Conservation (phyloP, 2,329 filamentous ascomycete species). For the Alternaria sp. region DNA sequence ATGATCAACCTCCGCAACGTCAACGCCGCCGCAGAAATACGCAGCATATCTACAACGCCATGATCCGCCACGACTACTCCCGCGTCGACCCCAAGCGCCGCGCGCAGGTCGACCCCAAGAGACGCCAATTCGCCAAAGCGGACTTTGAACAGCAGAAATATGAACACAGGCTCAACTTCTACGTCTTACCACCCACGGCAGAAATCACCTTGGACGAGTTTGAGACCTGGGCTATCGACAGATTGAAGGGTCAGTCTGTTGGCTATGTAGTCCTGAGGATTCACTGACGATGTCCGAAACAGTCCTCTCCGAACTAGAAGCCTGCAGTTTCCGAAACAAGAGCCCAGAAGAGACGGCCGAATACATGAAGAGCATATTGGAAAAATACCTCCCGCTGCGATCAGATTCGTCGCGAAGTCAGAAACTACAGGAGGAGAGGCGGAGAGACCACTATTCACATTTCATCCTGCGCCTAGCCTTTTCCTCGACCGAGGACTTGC, state of each 20-base stretch:
- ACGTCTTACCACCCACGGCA: constrained; percentile 83
- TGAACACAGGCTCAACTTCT: constrained; percentile 89
- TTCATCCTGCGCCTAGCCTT: constrained; percentile 96
- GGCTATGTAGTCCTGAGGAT: accelerated
- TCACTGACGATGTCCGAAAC: constrained; percentile 17
- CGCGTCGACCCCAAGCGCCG: constrained; percentile 75
- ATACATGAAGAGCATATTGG: constrained; percentile 85
- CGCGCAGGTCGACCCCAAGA: constrained; percentile 78
- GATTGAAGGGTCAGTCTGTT: constrained; percentile 70
- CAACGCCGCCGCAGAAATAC: constrained; percentile 14
- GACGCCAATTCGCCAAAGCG: constrained; percentile 84
- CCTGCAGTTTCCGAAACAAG: constrained; percentile 94
- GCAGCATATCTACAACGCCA: constrained; percentile 20
- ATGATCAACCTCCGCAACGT: constrained; percentile 11
- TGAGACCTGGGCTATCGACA: constrained; percentile 97
- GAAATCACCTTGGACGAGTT: constrained; percentile 98
- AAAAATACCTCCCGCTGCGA: constrained; percentile 85
- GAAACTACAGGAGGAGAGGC: constrained; percentile 74
- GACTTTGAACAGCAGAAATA: constrained; percentile 82
- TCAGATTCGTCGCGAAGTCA: constrained; percentile 72
- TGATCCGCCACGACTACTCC: constrained; percentile 52
- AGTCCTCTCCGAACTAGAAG: constrained; percentile 90
- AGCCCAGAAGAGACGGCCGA: constrained; percentile 79
- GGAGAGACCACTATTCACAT: constrained; percentile 97
- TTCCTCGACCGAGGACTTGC: constrained; percentile 87